Conservation (phyloP, 805 yeast species). For the Yamadazyma takamatsuzukensis region DNA sequence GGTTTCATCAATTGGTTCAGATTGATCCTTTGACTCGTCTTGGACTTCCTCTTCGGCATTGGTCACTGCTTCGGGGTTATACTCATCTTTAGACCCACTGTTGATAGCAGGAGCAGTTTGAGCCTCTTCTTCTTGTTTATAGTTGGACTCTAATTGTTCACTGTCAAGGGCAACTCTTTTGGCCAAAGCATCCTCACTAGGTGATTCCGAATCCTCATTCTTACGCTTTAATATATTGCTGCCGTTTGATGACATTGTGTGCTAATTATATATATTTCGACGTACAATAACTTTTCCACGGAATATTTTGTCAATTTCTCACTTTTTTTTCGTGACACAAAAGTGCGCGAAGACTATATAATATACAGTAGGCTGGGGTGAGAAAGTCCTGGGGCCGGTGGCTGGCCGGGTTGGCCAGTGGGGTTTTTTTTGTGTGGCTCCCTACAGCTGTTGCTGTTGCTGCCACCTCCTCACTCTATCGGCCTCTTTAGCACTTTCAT, state of each 20-base stretch:
- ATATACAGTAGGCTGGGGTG: too few relatives aligned
- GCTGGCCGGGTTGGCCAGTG: background rate
- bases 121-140: constrained; percentile 19
- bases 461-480: constrained; percentile 22
- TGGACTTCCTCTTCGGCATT: constrained; percentile 1
- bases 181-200: constrained; percentile 47
- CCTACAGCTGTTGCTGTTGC: constrained; percentile 5
- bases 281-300: too few relatives aligned
- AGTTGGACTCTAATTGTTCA: constrained; percentile 48
- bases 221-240: constrained; percentile 53
- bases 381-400: too few relatives aligned
- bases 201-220: constrained; percentile 52
- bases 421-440: background rate
- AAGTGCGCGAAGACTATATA: too few relatives aligned
- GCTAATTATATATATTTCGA: too few relatives aligned
- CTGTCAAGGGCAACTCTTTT: constrained; percentile 72
- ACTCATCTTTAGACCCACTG: constrained; percentile 2
- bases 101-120: constrained; percentile 10
- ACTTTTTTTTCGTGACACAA: too few relatives aligned
- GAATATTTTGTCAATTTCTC: too few relatives aligned
- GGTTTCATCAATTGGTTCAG: background rate
- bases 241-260: constrained; percentile 5
- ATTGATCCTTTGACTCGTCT: background rate
- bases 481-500: constrained; percentile 39
- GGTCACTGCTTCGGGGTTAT: constrained; percentile 2